Conservation (phyloP, 2,329 filamentous ascomycete genomes). For the Eurotiales sp. region DNA sequence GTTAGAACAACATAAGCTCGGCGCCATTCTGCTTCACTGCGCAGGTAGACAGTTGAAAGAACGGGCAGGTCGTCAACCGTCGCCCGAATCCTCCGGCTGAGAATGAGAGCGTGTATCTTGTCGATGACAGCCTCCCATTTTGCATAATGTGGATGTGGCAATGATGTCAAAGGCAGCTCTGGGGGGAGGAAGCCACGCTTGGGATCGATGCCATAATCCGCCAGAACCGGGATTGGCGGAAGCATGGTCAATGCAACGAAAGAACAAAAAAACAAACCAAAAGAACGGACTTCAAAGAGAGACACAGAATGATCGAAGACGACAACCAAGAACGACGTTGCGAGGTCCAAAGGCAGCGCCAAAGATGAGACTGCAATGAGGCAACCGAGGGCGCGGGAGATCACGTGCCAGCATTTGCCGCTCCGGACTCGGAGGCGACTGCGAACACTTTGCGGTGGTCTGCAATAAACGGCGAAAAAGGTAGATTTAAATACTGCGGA, state of each 20-base stretch:
- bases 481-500: too few relatives aligned
- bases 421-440: conserved; percentile 14
- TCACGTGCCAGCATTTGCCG: conserved; percentile 12
- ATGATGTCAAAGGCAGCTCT: conserved; percentile 70
- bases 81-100: conserved; percentile 76
- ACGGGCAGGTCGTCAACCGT: conserved; percentile 78
- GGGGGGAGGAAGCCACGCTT: conserved; percentile 83
- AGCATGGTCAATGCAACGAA: conserved; percentile 33
- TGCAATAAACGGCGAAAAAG: too few relatives aligned
- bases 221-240: conserved; percentile 49
- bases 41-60: conserved; percentile 75
- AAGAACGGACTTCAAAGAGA: background rate
- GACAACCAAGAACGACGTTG: background rate
- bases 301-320: background rate
- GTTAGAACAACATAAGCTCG: conserved; percentile 75
- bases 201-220: conserved; percentile 66
- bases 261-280: background rate
- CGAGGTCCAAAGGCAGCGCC: background rate
- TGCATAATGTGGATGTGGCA: conserved; percentile 88
- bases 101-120: conserved; percentile 81
- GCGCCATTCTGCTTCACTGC: conserved; percentile 85
- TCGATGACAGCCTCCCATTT: conserved; percentile 86
- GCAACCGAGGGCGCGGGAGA: conserved; percentile 5
- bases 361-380: background rate
- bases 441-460: too few relatives aligned